Evolutionary conservation across 371 early-diverging fungal species (phyloP), one percentile per base, ranked within the genome.

Genomic region (Actinomucor elegans): DNA sequence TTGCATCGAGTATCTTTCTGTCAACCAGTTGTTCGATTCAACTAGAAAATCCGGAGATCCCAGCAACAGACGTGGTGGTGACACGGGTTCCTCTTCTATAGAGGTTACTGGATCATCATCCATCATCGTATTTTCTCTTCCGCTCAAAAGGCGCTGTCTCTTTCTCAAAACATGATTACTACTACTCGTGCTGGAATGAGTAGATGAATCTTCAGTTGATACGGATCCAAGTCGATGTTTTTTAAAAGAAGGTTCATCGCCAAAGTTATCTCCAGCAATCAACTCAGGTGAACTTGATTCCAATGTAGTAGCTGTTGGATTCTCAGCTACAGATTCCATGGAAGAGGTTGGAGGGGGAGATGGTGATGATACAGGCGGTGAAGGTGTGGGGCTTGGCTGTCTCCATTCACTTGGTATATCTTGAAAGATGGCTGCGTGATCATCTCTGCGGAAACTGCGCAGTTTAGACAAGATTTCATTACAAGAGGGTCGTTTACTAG

Each of bases 401-500:
- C 38, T 58, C 52, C 37, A 52, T 41, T 44, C 38, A 33, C 20
- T 40, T 14, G 23, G 59, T 24, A 52, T 52, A 35, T 43, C 52
- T 43, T 44, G 35, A 35, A 43, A 52, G 7, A 37, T 9, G 17
- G 34, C 10, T 36, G 38, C 41, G 9, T 8, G 38, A 14, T 34
- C 41, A 2, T 43, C 56, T 9, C 31, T 20, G 29, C 41, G 32
- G 17, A 75, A 43, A 2, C 55, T 50, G 12, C 57, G 28, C 2
- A 74, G 26, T 35, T 69, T 69, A 2, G 62, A 47, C 26, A 88
- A 48, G 9, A 89, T 80, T 21, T 87, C 86, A 32, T 73, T 67
- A 38, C 88, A 80, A 8, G 85, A 83, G 2, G 89, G 89, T 5
- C 89, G 79, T 48, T 81, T 81, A 2, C 65, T 50, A 27, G 86